Evolutionary conservation across 169 alveolate species (phyloP).

Genomic region (Plasmodium gaboni): DNA sequence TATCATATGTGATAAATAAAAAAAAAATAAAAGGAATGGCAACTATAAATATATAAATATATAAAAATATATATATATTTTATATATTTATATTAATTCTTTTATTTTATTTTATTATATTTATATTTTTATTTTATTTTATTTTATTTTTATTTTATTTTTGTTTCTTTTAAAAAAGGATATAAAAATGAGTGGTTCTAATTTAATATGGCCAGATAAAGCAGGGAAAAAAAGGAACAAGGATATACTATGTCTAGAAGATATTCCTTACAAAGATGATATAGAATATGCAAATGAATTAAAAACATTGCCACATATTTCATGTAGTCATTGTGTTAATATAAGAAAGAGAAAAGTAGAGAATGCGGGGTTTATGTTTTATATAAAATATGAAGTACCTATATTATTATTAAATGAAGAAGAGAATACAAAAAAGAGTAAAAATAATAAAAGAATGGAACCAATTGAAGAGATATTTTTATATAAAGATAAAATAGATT

Average conservation of each 20-base stretch:
- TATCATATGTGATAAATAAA: too few relatives aligned
- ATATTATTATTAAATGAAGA: neutral
- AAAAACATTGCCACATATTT: constrained; percentile 6
- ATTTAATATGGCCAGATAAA: too few relatives aligned
- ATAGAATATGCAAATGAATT: constrained; percentile 16
- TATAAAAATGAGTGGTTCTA: constrained; percentile 13
- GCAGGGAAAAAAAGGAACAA: neutral
- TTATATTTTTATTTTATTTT: neutral
- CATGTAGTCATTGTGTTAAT: constrained; percentile 10
- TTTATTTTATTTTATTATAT: too few relatives aligned
- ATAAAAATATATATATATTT: too few relatives aligned
- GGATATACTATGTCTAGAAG: constrained; percentile 32
- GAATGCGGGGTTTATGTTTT: constrained; percentile 85
- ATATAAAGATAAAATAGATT: constrained; percentile 64
- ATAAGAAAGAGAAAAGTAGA: constrained; percentile 76
- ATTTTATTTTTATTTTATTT: neutral
- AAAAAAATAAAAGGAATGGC: too few relatives aligned
- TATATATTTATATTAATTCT: too few relatives aligned
- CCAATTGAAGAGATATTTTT: constrained; percentile 59
- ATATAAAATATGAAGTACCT: constrained; percentile 76
- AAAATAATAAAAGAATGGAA: constrained; percentile 1
- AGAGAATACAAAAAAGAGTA: constrained; percentile 23
- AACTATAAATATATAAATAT: too few relatives aligned
- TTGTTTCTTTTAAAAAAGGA: neutral
- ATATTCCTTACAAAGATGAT: constrained; percentile 23